These are phyloP conservation scores for Phialocephala sp. DNA, from an alignment of 2,329 filamentous ascomycete species.

Conservation along the genomic window DNA sequence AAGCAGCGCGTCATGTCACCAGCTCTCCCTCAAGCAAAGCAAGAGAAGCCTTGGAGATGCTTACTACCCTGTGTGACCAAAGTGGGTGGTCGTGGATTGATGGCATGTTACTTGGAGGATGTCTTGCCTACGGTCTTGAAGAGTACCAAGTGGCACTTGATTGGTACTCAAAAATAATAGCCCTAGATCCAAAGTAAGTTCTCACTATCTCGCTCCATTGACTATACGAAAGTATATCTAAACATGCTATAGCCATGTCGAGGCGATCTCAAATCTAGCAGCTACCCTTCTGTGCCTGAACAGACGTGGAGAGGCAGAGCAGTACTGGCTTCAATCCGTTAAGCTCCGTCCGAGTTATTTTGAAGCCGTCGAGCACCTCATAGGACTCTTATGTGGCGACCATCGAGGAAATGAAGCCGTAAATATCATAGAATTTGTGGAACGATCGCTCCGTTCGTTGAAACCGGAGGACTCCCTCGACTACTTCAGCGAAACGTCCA, in stretches of 20 bases:
- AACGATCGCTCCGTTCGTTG: slow-evolving; percentile 68
- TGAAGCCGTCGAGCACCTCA: slow-evolving; percentile 92
- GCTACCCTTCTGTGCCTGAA: slow-evolving; percentile 86
- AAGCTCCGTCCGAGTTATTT: slow-evolving; percentile 85
- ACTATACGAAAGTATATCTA: neutral
- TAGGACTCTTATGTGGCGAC: slow-evolving; percentile 82
- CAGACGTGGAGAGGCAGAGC: slow-evolving; percentile 81
- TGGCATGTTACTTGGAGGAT: slow-evolving; percentile 89
- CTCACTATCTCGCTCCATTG: neutral
- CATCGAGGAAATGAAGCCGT: slow-evolving; percentile 86
- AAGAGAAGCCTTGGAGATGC: slow-evolving; percentile 68
- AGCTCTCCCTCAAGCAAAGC: slow-evolving; percentile 53
- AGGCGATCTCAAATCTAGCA: slow-evolving; percentile 92
- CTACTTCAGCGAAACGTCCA: slow-evolving; percentile 63
- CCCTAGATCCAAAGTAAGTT: slow-evolving; percentile 60
- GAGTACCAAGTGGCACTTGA: slow-evolving; percentile 78
- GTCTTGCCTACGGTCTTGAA: slow-evolving; percentile 87
- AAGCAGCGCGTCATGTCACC: slow-evolving; percentile 24
- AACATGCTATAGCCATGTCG: slow-evolving; percentile 64
- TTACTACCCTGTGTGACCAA: slow-evolving; percentile 77
- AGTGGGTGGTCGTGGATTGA: slow-evolving; percentile 90
- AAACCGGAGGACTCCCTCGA: slow-evolving; percentile 56
- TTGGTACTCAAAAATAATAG: slow-evolving; percentile 72
- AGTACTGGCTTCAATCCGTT: slow-evolving; percentile 85
- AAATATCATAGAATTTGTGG: slow-evolving; percentile 83